Evolutionary conservation across 176 grass and related monocot genomes (phyloP).

Genomic region (Oryza longistaminata): DNA sequence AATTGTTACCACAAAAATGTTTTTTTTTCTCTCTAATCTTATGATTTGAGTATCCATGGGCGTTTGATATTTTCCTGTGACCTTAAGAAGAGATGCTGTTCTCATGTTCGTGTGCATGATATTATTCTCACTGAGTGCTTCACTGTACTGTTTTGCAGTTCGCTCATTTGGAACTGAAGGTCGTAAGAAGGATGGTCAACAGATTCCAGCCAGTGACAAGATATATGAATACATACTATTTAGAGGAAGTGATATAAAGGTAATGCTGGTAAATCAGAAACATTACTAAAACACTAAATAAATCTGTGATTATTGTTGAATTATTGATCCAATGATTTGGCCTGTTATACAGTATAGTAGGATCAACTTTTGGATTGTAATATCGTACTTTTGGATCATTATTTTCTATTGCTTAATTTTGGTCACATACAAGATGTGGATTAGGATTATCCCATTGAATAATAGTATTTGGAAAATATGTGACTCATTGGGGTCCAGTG

Average conservation of each 20-base stretch:
- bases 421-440: not conserved
- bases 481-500: not conserved
- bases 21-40: not conserved
- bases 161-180: constrained; percentile 90
- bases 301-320: constrained; percentile 1
- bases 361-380: not conserved
- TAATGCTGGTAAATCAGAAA: constrained; percentile 33
- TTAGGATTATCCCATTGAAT: not conserved
- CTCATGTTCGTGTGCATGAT: not conserved
- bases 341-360: not conserved
- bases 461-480: constrained; percentile 4
- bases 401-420: constrained; percentile 12
- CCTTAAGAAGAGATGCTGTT: not conserved
- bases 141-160: constrained; percentile 44
- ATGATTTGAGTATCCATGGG: not conserved
- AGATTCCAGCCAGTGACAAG: constrained; percentile 84
- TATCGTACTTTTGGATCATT: not conserved
- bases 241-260: constrained; percentile 93
- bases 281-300: not conserved
- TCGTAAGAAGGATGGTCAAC: constrained; percentile 79
- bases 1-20: not conserved
- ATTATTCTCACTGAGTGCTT: constrained; percentile 26
- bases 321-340: not conserved
- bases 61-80: not conserved
- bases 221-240: constrained; percentile 95